Percentiles rank a stretch among this genome's conserved stretches.
Conservation (phyloP, 2,329 filamentous ascomycete species). For the Basipetospora chlamydospora region DNA sequence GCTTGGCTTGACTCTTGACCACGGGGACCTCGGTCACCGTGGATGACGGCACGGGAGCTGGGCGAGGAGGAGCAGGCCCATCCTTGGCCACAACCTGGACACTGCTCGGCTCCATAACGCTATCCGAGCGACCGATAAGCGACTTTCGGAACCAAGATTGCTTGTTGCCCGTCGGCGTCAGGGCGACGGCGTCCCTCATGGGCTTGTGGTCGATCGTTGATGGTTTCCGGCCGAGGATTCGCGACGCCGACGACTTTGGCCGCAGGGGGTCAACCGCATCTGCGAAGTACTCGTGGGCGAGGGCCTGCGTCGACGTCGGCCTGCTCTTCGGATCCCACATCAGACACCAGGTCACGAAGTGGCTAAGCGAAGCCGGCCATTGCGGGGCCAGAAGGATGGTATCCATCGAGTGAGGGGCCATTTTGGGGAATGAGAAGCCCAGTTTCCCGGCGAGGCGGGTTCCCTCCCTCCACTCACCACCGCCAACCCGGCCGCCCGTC, state of each 20-base stretch:
- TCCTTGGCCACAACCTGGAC: constrained; percentile 12
- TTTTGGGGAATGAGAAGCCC: constrained; percentile 97
- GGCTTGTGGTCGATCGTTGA: constrained; percentile 61
- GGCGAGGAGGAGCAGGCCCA: constrained; percentile 20
- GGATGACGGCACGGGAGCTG: constrained; percentile 27
- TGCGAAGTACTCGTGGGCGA: constrained; percentile 86
- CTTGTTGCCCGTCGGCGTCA: constrained; percentile 40
- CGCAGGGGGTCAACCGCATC: constrained; percentile 86
- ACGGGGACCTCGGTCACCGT: constrained; percentile 25
- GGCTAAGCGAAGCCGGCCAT: constrained; percentile 75
- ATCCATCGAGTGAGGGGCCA: constrained; percentile 95
- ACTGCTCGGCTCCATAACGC: constrained; percentile 23
- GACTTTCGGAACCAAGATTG: constrained; percentile 97
- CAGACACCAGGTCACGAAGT: constrained; percentile 96
- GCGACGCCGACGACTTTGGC: constrained; percentile 79
- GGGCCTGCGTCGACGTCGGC: constrained; percentile 84
- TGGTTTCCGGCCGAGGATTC: constrained; percentile 75
- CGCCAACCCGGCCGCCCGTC: constrained; percentile 69
- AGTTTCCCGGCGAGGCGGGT: constrained; percentile 86
- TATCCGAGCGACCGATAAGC: constrained; percentile 66
- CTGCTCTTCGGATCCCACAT: constrained; percentile 96
- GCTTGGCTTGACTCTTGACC: constrained; percentile 43
- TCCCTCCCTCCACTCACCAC: constrained; percentile 95
- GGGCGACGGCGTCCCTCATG: constrained; percentile 39
- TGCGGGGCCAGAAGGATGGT: constrained; percentile 81